Conservation (phyloP, 345 rosid genomes). For the Eucalyptus curtisii region DNA sequence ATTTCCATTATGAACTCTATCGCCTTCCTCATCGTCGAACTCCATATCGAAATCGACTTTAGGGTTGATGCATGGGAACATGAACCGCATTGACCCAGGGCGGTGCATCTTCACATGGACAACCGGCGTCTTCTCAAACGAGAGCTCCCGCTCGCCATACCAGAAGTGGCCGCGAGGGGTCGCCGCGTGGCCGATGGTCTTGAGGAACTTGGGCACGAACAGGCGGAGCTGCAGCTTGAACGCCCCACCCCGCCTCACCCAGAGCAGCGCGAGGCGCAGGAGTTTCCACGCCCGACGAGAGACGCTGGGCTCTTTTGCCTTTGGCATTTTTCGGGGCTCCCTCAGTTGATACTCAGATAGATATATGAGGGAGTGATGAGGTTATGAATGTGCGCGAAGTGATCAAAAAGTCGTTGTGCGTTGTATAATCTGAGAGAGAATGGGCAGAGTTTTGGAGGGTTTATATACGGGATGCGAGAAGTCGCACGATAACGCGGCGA, state of each 20-base stretch:
- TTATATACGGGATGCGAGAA: background rate
- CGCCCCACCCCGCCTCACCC: conserved; percentile 65
- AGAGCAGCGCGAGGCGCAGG: conserved; percentile 47
- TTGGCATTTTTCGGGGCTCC: background rate
- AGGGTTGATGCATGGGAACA: conserved; percentile 66
- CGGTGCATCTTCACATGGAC: conserved; percentile 57
- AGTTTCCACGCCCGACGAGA: conserved; percentile 38
- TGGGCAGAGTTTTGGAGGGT: background rate
- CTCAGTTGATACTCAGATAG: background rate
- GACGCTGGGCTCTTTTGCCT: background rate
- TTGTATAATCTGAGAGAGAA: background rate
- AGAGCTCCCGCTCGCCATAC: conserved; percentile 61
- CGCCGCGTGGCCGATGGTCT: conserved; percentile 3
- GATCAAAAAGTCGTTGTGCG: background rate
- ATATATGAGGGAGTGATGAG: background rate
- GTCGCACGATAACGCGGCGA: background rate
- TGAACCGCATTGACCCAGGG: conserved; percentile 37
- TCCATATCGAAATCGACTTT: conserved; percentile 43
- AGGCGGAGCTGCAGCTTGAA: conserved; percentile 32
- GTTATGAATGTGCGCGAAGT: background rate
- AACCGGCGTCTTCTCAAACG: conserved; percentile 78
- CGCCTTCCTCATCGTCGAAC: conserved; percentile 16
- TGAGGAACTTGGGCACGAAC: conserved; percentile 41
- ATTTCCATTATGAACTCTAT: background rate
- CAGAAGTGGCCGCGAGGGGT: conserved; percentile 1